Conservation (phyloP, 2,329 filamentous ascomycete species). For the Knoxdaviesia proteae region DNA sequence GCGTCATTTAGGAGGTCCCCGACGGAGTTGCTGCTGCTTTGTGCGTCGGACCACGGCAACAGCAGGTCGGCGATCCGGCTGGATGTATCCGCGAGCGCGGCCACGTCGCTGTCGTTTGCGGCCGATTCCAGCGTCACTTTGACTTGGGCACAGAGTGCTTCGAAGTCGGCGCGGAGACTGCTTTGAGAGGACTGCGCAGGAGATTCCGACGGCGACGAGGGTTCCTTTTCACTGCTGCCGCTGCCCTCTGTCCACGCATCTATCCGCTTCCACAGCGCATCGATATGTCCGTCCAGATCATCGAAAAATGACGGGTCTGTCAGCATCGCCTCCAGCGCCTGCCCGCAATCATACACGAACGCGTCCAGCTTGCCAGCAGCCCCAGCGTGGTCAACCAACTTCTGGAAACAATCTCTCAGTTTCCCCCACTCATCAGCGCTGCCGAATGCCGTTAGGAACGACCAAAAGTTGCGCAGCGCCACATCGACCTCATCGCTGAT, state of each 20-base stretch:
- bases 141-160: constrained; percentile 47
- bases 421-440: constrained; percentile 54
- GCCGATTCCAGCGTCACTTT: constrained; percentile 49
- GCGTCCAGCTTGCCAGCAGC: constrained; percentile 68
- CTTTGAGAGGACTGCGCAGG: constrained; percentile 47
- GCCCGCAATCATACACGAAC: constrained; percentile 51
- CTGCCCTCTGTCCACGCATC: no score
- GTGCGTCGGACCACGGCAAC: constrained; percentile 23
- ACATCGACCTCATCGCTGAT: constrained; percentile 55
- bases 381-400: constrained; percentile 51
- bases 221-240: no score
- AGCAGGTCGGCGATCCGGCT: constrained; percentile 48
- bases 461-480: constrained; percentile 64
- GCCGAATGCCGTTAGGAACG: constrained; percentile 61
- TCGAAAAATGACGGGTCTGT: constrained; percentile 77
- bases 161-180: constrained; percentile 49
- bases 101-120: constrained; percentile 49
- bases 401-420: constrained; percentile 45
- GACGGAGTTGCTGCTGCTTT: constrained; percentile 37
- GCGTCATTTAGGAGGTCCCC: constrained; percentile 53
- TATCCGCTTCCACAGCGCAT: constrained; percentile 20
- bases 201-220: constrained; percentile 14
- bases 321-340: constrained; percentile 58
- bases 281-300: constrained; percentile 36
- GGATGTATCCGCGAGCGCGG: constrained; percentile 45